Base-by-base conservation (phyloP, 2,329 filamentous ascomycete genomes). In the Penicillium sp. region DNA sequence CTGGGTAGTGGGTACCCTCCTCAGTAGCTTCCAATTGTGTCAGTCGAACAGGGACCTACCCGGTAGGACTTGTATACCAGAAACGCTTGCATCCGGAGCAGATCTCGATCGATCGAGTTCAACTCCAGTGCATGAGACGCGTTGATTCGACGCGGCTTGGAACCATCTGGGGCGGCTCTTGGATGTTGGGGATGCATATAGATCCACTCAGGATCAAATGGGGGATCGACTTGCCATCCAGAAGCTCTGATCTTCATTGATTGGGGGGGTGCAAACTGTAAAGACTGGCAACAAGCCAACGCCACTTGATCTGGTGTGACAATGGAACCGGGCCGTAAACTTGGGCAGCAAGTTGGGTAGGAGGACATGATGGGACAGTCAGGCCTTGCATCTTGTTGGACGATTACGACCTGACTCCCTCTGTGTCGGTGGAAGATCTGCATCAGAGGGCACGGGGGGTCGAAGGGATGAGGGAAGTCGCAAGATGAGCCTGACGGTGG, bases 261-360 rank as follows among this genome's bases (percentile, higher is more conserved):
- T 31, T 39, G 34, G 39, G 51, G 47, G 41, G 37, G 22, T 47
- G 20, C 20, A 20, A 20, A 20, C 20, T 12, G 52, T 25, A 47
- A 52, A 31, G 51, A 35, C 42, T 37, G 61, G 31, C 37, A 34
- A 41, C 14, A 41, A 25, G 34, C 49, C 31, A 28, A 31, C 56
- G 53, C 60, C 55, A 66, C 47, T 55, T 43, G 20, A 42, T 49
- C 42, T 54, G 59, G 59, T 62, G 58, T 50, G 48, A 50, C 48
- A 50, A 47, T n/a, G 25, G 43, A 31, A 25, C 43, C 43, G 37
- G 45, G 54, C 48, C 31, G 51, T 14, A 52, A 63, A 28, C 53
- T 69, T 61, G 64, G 67, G 67, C 67, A 69, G 61, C 67, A 63
- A n/a, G 60, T 69, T 64, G 66, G 67, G 64, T 64, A 69, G 49